Base-by-base conservation (phyloP, 2,329 filamentous ascomycete species). In the Aureobasidium sp. region DNA sequence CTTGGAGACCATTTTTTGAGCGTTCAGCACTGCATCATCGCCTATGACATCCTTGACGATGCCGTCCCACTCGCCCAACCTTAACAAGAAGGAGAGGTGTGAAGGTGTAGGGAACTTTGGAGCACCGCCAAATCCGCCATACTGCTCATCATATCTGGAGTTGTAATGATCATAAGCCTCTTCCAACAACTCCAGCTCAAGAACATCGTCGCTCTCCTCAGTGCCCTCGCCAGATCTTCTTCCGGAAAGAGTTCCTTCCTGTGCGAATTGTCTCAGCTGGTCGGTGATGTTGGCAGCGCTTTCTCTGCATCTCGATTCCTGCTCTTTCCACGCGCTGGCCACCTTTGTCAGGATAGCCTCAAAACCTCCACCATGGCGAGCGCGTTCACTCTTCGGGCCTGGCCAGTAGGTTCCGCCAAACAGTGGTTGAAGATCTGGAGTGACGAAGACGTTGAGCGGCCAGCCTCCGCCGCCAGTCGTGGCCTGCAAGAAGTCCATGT, bases 321-420 rank as follows among this genome's bases (percentile, higher is more conserved):
- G 90, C 59, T 90, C 89, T 63, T 83, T 81, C 94, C 94, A 99
- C 13, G 85, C 80, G 65, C 82, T 78, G 9, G 80, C 69, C 26
- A 97, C 83, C 75, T 95, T 97, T 68, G 88, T 81, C 56, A 97
- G 74, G 37, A 97, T 91, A 24, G 87, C 85, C 44, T 96, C 79
- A 69, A 97, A 96, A 46, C 90, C 87, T 46, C 90, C 87, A 5
- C 87, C 84, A 75, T 55, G 50, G 15, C 71, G 72, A 6, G 71
- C 71, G 67, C 71, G 77, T 64, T 73, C 79, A 5, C 85, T 84
- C 53, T 85, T 87, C 0, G 92, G 90, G 0, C 89, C 90, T 4
- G 92, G 91, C 89, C 92, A 97, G 75, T 97, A 97, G 9, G 93
- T 97, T 27, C 93, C 93, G 41, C 94, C 94, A 75, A 97, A 97